These are phyloP conservation scores for Phytopythium ostracodes DNA, from an alignment of 352 stramenopile genomes.

Conservation along the genomic window DNA sequence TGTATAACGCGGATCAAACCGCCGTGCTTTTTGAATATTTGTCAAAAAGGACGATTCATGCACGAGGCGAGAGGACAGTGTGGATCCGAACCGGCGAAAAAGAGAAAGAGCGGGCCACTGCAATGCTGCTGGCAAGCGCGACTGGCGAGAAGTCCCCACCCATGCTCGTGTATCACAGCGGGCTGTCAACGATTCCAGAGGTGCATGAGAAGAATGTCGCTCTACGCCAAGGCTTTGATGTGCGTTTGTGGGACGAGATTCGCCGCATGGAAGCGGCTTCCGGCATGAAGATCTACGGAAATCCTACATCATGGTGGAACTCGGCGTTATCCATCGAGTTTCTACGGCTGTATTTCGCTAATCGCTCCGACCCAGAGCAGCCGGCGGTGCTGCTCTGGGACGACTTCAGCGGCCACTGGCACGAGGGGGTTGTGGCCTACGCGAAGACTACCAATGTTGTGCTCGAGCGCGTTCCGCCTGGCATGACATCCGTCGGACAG, in stretches of 20 bases:
- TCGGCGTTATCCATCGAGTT: slow-evolving; percentile 10
- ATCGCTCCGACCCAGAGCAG: slow-evolving; percentile 3
- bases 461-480: slow-evolving; percentile 1
- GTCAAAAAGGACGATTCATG: slow-evolving; percentile 14
- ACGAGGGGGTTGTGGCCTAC: slow-evolving; percentile 10
- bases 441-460: slow-evolving; percentile 10
- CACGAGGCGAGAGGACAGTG: slow-evolving; percentile 10
- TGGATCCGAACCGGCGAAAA: slow-evolving; percentile 15
- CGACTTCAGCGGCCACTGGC: slow-evolving; percentile 19
- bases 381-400: slow-evolving; percentile 19
- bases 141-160: slow-evolving; percentile 12
- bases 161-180: slow-evolving; percentile 19
- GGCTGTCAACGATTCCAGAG: slow-evolving; percentile 4
- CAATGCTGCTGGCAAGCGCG: slow-evolving; percentile 12
- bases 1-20: slow-evolving; percentile 24
- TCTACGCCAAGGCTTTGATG: slow-evolving; percentile 22
- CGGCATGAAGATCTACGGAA: slow-evolving; percentile 16
- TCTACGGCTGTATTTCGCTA: slow-evolving; percentile 14
- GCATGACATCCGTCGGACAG: slow-evolving; percentile 15
- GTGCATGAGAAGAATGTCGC: slow-evolving; percentile 13
- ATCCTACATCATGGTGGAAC: slow-evolving; percentile 19
- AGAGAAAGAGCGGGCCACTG: slow-evolving; percentile 17
- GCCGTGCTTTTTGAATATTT: slow-evolving; percentile 25
- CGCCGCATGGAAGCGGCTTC: slow-evolving; percentile 8
- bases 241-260: slow-evolving; percentile 17